Percentiles rank a stretch among this genome's conserved stretches.
Conservation (phyloP, 306 rosid species). For the Ormosia emarginata region DNA sequence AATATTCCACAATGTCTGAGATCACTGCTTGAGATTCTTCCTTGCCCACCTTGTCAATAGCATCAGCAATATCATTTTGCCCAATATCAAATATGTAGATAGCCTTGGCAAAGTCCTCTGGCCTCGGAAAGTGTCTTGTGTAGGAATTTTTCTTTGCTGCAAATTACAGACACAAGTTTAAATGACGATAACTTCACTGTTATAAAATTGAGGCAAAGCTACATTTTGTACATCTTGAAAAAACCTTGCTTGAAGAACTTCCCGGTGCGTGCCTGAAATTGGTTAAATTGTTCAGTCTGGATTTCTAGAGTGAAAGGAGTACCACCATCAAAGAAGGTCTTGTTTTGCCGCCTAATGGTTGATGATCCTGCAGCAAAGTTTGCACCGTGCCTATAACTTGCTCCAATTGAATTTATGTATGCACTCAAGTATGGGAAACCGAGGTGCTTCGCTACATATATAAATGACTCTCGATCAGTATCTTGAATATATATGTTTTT, state of each 20-base stretch:
- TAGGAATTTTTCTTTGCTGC: conserved; percentile 30
- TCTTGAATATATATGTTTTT: neutral
- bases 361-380: conserved; percentile 85
- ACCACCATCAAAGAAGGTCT: conserved; percentile 48
- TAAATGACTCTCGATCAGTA: neutral
- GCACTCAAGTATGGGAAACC: conserved; percentile 54
- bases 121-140: conserved; percentile 40
- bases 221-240: neutral
- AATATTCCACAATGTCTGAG: conserved; percentile 47
- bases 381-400: conserved; percentile 73
- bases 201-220: neutral
- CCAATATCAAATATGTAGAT: conserved; percentile 76
- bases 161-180: neutral
- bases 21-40: conserved; percentile 32
- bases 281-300: conserved; percentile 51
- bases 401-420: conserved; percentile 65
- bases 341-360: conserved; percentile 55
- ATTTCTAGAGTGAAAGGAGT: conserved; percentile 68
- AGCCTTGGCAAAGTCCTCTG: conserved; percentile 67
- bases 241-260: conserved; percentile 46
- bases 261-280: conserved; percentile 58
- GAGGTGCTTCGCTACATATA: conserved; percentile 51
- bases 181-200: neutral
- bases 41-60: conserved; percentile 30
- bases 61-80: conserved; percentile 76